These are phyloP conservation scores for Harringtonia lauricola DNA, from an alignment of 2,329 filamentous ascomycete genomes.

Conservation along the genomic window DNA sequence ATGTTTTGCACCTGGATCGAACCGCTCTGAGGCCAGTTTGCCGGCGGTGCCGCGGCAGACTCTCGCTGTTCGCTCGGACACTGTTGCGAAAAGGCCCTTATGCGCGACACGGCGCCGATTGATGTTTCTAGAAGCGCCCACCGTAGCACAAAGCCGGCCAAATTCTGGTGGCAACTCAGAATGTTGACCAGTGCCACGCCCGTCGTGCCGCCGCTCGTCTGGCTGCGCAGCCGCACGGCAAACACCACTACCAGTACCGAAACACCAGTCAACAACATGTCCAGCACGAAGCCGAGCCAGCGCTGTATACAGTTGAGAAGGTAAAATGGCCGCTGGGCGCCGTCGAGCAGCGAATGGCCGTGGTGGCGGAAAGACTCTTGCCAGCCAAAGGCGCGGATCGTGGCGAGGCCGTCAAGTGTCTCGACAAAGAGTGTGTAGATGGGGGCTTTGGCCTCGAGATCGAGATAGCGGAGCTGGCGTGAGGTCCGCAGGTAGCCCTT, in stretches of 20 bases:
- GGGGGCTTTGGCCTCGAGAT: constrained; percentile 38
- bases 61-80: not conserved
- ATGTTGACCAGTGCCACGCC: constrained; percentile 20
- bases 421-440: constrained; percentile 33
- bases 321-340: constrained; percentile 46
- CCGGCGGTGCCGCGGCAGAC: not conserved
- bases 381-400: constrained; percentile 44
- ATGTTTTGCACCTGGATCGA: not conserved
- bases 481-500: constrained; percentile 39
- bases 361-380: constrained; percentile 26
- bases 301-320: constrained; percentile 43
- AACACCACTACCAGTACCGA: constrained; percentile 22
- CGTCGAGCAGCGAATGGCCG: constrained; percentile 36
- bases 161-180: constrained; percentile 1
- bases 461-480: constrained; percentile 36
- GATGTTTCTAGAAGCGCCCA: constrained; percentile 16
- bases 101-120: constrained; percentile 14
- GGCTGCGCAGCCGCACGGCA: constrained; percentile 18
- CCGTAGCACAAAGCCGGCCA: constrained; percentile 11
- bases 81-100: constrained; percentile 1
- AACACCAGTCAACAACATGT: constrained; percentile 22
- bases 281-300: constrained; percentile 32
- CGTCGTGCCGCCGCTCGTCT: constrained; percentile 16
- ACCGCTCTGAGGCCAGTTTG: not conserved
- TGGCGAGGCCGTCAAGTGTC: constrained; percentile 33